These are phyloP conservation scores for Salmacisia buchloeana DNA, from an alignment of 1,284 basidiomycete species.

Conservation along the genomic window DNA sequence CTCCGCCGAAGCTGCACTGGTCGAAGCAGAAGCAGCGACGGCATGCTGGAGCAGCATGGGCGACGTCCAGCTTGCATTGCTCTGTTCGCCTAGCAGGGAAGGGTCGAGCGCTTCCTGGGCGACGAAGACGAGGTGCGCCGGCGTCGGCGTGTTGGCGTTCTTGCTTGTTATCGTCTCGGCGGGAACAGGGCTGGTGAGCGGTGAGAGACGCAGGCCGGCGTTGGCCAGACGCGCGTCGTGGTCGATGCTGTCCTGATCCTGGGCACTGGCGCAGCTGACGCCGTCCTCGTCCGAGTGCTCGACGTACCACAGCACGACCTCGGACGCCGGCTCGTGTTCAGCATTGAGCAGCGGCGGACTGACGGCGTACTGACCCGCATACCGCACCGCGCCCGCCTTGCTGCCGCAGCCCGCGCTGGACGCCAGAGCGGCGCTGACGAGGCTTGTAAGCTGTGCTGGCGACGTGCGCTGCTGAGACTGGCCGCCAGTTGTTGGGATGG, in stretches of 20 bases:
- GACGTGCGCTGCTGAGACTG: too few relatives aligned
- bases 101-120: conserved; percentile 5
- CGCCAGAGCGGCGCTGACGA: too few relatives aligned
- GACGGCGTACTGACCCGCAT: conserved; percentile 4
- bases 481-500: too few relatives aligned
- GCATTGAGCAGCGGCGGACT: neutral
- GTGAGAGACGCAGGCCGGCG: neutral
- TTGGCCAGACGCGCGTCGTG: neutral
- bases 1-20: neutral
- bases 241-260: neutral
- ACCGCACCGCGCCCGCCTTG: neutral
- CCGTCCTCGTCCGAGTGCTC: neutral
- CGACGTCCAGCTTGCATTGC: neutral
- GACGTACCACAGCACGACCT: neutral
- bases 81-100: neutral
- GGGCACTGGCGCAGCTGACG: neutral
- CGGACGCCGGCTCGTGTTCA: neutral
- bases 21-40: too few relatives aligned
- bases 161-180: too few relatives aligned
- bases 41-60: conserved; percentile 1
- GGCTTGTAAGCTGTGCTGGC: too few relatives aligned
- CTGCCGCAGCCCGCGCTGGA: too few relatives aligned
- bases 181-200: too few relatives aligned
- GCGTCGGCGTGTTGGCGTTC: too few relatives aligned
- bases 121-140: conserved; percentile 3